Evolutionary conservation across 2,329 filamentous ascomycete genomes (phyloP).

Genomic region (Colletotrichum sp.): DNA sequence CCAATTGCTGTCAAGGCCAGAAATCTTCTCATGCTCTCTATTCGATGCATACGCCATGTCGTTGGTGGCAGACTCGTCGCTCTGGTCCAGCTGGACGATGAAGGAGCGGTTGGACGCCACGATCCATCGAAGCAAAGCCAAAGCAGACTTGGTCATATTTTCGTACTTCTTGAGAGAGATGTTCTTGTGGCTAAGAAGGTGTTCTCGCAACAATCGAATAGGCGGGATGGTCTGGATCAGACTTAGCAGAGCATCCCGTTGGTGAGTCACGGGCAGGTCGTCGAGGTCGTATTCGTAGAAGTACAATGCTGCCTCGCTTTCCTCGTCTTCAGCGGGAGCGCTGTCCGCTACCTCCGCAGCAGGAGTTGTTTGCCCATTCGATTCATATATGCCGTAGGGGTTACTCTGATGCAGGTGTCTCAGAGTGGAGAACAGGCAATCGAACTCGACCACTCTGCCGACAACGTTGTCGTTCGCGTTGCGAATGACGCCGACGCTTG

Average conservation of each 20-base stretch:
- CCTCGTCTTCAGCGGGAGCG: not conserved
- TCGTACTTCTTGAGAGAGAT: conserved; percentile 49
- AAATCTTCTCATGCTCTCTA: conserved; percentile 55
- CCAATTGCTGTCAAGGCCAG: conserved; percentile 65
- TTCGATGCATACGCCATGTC: not conserved
- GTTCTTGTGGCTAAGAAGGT: conserved; percentile 45
- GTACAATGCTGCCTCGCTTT: conserved; percentile 26
- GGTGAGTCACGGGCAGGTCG: conserved; percentile 47
- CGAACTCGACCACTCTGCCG: conserved; percentile 7
- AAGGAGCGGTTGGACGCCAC: conserved; percentile 88
- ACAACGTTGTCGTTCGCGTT: conserved; percentile 36
- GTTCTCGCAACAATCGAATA: conserved; percentile 61
- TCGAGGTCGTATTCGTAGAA: conserved; percentile 65
- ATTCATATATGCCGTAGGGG: not conserved
- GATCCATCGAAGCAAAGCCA: conserved; percentile 82
- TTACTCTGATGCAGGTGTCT: not conserved
- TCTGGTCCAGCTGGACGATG: conserved; percentile 74
- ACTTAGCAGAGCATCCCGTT: conserved; percentile 55
- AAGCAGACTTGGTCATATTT: conserved; percentile 66
- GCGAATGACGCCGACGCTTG: conserved; percentile 15
- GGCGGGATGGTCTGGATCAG: conserved; percentile 65
- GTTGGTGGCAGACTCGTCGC: conserved; percentile 22
- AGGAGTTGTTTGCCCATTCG: not conserved
- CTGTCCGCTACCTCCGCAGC: not conserved
- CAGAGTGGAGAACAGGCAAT: not conserved